phyloP scores from a whole-genome alignment of 345 rosid species.

The Clarkia xantiana region DNA sequence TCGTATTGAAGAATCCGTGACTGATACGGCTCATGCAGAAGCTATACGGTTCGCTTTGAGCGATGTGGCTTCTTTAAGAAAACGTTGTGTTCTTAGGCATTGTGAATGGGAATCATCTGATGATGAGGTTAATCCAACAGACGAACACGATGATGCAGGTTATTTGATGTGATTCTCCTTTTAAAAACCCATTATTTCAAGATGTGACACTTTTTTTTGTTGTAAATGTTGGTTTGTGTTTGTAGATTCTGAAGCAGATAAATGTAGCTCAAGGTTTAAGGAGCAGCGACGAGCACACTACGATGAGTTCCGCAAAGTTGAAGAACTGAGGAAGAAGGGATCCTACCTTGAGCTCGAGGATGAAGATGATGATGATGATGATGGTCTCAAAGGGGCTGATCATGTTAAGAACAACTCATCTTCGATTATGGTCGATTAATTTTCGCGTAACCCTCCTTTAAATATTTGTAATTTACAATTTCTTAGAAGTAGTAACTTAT shows the following conservation, averaged over 20 bases:
- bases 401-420: too few relatives aligned
- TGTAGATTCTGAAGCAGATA: constrained; percentile 29
- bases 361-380: constrained; percentile 21
- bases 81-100: constrained; percentile 6
- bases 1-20: constrained; percentile 33
- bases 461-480: too few relatives aligned
- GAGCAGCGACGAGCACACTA: constrained; percentile 77
- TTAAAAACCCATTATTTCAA: neutral
- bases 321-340: constrained; percentile 56
- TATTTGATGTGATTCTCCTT: neutral
- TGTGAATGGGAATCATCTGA: constrained; percentile 88
- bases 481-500: too few relatives aligned
- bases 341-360: constrained; percentile 52
- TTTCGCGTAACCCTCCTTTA: too few relatives aligned
- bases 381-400: too few relatives aligned
- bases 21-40: constrained; percentile 41
- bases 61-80: constrained; percentile 50
- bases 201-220: too few relatives aligned
- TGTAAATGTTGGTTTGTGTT: neutral
- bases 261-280: constrained; percentile 32
- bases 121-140: constrained; percentile 64
- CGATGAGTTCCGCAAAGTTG: constrained; percentile 66
- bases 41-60: constrained; percentile 23
- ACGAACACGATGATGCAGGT: constrained; percentile 62
- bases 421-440: too few relatives aligned